phyloP scores from a whole-genome alignment of 495 filamentous ascomycete species.

The Pseudomonodictys pantanalensis region DNA sequence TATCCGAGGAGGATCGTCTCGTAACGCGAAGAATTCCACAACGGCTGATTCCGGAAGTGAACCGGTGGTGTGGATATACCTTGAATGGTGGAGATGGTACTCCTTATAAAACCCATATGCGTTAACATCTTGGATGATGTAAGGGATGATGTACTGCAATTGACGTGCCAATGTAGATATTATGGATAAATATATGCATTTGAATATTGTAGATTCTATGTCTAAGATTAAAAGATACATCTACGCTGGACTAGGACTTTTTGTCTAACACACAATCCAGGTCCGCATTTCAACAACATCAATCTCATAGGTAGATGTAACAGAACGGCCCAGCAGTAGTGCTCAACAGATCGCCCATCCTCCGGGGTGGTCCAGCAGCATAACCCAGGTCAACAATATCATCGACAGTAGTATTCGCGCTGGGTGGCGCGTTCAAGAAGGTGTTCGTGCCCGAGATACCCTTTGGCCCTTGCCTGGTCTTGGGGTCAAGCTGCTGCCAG shows the following conservation, averaged over 20 bases:
- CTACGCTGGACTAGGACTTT: too few species aligned
- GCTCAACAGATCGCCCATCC: constrained; percentile 26
- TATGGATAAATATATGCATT: too few species aligned
- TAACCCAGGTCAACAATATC: constrained; percentile 19
- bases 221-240: too few species aligned
- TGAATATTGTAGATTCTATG: constrained; percentile 26
- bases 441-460: constrained; percentile 29
- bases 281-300: neutral
- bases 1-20: too few species aligned
- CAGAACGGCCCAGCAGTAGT: constrained; percentile 31
- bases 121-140: too few species aligned
- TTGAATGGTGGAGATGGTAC: too few species aligned
- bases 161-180: too few species aligned
- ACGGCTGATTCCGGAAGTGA: too few species aligned
- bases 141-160: too few species aligned
- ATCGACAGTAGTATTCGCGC: constrained; percentile 17
- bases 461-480: constrained; percentile 1
- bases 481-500: constrained; percentile 16
- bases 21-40: too few species aligned
- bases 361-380: constrained; percentile 3
- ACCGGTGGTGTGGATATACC: too few species aligned
- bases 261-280: neutral
- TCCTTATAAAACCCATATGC: too few species aligned
- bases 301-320: constrained; percentile 25
- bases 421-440: constrained; percentile 19